A percentile compares a stretch with the other conserved stretches of the same genome.
phyloP scores from a whole-genome alignment of 2,329 filamentous ascomycete species.

The Cercospora nicotianae region DNA sequence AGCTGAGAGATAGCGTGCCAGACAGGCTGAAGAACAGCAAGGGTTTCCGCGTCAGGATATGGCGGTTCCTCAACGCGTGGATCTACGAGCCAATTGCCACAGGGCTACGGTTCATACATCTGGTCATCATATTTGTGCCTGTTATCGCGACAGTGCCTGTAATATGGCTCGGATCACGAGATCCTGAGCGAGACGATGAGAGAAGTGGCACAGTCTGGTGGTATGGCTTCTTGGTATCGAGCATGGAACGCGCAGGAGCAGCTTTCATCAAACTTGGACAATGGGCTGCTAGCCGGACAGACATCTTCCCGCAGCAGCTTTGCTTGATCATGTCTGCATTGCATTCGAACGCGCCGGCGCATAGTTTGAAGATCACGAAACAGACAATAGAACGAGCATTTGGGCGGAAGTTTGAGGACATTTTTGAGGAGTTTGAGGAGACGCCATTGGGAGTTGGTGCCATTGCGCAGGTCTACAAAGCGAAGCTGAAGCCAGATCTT shows the following conservation, averaged over 20 bases:
- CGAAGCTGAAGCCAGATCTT: constrained; percentile 80
- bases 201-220: constrained; percentile 85
- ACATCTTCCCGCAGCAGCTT: constrained; percentile 93
- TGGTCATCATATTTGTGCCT: constrained; percentile 86
- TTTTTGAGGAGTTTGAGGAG: constrained; percentile 94
- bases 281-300: constrained; percentile 94
- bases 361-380: constrained; percentile 78
- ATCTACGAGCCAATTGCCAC: constrained; percentile 85
- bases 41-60: constrained; percentile 59
- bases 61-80: constrained; percentile 69
- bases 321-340: constrained; percentile 91
- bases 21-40: constrained; percentile 61
- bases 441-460: constrained; percentile 88
- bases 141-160: constrained; percentile 77
- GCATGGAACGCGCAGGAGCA: constrained; percentile 91
- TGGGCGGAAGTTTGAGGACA: constrained; percentile 77
- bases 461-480: constrained; percentile 97
- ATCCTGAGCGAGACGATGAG: constrained; percentile 68
- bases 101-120: constrained; percentile 80
- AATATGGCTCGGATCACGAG: constrained; percentile 73
- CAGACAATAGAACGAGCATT: constrained; percentile 80
- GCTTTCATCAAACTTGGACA: constrained; percentile 99
- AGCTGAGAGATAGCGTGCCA: constrained; percentile 69
- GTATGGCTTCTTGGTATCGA: constrained; percentile 82
- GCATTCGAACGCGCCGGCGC: constrained; percentile 90